Evolutionary conservation across 768 basidiomycete genomes (phyloP).

Genomic region (Termitomyces sp.): DNA sequence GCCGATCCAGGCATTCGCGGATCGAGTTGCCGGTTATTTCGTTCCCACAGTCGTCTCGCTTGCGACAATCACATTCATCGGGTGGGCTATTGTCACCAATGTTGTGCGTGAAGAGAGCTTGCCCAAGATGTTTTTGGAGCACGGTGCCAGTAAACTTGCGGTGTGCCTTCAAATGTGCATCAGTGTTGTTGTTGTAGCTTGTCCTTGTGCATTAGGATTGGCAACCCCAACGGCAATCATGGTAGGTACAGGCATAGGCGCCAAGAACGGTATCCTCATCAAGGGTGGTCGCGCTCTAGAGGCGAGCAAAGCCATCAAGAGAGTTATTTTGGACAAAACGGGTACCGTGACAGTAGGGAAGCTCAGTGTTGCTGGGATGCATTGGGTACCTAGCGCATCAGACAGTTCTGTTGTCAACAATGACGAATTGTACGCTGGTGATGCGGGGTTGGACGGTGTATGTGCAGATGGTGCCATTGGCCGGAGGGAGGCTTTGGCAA

Average conservation of each 20-base stretch:
- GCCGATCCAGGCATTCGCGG: constrained; percentile 96
- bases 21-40: constrained; percentile 91
- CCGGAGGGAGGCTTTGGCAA: constrained; percentile 60
- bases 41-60: constrained; percentile 88
- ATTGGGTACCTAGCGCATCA: constrained; percentile 54
- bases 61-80: constrained; percentile 71
- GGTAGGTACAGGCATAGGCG: constrained; percentile 98
- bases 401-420: constrained; percentile 15
- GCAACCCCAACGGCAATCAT: constrained; percentile 98
- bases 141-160: constrained; percentile 80
- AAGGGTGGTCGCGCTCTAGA: constrained; percentile 95
- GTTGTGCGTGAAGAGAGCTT: constrained; percentile 50
- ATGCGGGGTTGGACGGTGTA: constrained; percentile 34
- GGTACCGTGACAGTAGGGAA: constrained; percentile 97
- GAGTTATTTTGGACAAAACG: constrained; percentile 93
- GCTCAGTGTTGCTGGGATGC: constrained; percentile 68
- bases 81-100: constrained; percentile 74
- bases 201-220: constrained; percentile 94
- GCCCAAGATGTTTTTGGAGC: constrained; percentile 78
- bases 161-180: constrained; percentile 97
- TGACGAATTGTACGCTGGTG: constrained; percentile 38
- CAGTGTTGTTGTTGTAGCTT: constrained; percentile 95
- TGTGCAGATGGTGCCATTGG: constrained; percentile 61
- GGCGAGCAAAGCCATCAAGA: constrained; percentile 76
- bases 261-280: constrained; percentile 95